Percentiles rank a stretch among this genome's conserved stretches.
phyloP scores from a whole-genome alignment of 805 yeast species.

The Wickerhamiella sergipiensis region DNA sequence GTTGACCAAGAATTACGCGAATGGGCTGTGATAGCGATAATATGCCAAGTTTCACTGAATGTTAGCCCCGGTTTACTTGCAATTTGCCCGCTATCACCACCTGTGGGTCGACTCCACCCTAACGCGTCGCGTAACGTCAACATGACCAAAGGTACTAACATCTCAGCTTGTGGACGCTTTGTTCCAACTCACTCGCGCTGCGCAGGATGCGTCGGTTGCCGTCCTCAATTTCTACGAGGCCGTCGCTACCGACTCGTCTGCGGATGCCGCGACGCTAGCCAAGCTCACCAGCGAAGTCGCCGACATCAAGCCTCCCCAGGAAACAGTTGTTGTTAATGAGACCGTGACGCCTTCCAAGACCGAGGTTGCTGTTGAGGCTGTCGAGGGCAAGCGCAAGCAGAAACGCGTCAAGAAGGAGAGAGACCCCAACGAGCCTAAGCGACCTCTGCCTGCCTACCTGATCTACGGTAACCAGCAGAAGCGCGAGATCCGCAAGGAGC shows the following conservation, averaged over 20 bases:
- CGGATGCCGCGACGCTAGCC: not conserved
- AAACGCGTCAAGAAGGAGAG: slow-evolving; percentile 36
- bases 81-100: not conserved
- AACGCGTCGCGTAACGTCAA: not conserved
- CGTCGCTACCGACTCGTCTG: slow-evolving; percentile 23
- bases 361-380: slow-evolving; percentile 11
- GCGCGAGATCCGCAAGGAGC: slow-evolving; percentile 54
- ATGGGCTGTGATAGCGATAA: not conserved
- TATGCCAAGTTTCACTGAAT: not conserved
- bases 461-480: slow-evolving; percentile 63
- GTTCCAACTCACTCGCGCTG: slow-evolving; percentile 74
- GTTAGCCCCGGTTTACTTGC: not conserved
- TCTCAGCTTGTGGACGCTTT: slow-evolving; percentile 60
- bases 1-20: not conserved
- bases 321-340: slow-evolving; percentile 4
- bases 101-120: not conserved
- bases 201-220: slow-evolving; percentile 70
- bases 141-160: slow-evolving; percentile 6
- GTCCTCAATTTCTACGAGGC: slow-evolving; percentile 62
- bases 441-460: slow-evolving; percentile 81
- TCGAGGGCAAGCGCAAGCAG: slow-evolving; percentile 1
- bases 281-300: not conserved
- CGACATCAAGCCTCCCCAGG: slow-evolving; percentile 14
- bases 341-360: not conserved
- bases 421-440: slow-evolving; percentile 93